These are phyloP conservation scores for Botrytis tulipae DNA, from an alignment of 2,329 filamentous ascomycete species.

Conservation along the genomic window DNA sequence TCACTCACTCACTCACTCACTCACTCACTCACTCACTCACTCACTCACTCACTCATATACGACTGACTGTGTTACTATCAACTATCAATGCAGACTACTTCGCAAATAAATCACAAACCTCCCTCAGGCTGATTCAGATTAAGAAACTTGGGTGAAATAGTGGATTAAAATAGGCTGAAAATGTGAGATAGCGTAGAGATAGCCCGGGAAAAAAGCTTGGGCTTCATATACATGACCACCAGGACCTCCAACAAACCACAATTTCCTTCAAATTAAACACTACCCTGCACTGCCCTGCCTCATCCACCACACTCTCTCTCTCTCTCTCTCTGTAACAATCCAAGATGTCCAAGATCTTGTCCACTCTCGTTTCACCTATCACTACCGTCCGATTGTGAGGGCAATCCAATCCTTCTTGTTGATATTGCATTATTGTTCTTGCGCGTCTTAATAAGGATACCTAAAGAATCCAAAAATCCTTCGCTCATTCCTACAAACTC, in stretches of 20 bases:
- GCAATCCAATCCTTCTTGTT: background rate
- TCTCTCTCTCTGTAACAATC: background rate
- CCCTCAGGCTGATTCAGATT: background rate
- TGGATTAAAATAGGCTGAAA: background rate
- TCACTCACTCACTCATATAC: too few species aligned
- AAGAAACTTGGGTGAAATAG: background rate
- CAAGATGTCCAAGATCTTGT: constrained; percentile 2
- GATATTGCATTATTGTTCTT: background rate
- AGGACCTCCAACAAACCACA: background rate
- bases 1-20: too few species aligned
- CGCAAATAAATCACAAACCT: background rate
- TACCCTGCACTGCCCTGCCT: background rate
- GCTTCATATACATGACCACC: background rate
- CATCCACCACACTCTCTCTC: background rate
- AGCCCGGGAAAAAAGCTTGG: background rate
- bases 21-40: background rate
- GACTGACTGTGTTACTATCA: background rate
- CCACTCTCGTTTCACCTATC: constrained; percentile 3
- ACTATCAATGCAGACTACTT: background rate
- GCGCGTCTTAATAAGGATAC: background rate
- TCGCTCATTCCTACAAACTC: background rate
- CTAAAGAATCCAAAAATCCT: background rate
- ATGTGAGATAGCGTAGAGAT: background rate
- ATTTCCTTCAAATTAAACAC: background rate
- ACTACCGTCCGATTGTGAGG: too few species aligned